A percentile compares a stretch with the other conserved stretches of the same genome.
Conservation (phyloP, 306 rosid genomes). For the Lathyrus oleraceus region DNA sequence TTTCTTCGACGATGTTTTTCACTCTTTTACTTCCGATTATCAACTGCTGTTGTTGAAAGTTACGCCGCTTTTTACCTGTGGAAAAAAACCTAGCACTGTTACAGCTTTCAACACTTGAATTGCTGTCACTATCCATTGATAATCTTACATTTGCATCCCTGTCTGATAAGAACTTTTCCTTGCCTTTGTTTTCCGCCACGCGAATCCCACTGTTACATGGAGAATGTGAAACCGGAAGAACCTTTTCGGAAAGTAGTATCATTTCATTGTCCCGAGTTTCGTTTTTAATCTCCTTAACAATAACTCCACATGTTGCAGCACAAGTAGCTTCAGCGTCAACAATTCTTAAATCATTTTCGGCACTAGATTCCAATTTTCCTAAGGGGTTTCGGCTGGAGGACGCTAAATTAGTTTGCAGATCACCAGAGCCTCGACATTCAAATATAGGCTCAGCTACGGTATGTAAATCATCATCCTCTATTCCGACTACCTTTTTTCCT, state of each 20-base stretch:
- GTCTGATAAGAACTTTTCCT: slow-evolving; percentile 70
- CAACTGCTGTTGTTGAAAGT: slow-evolving; percentile 58
- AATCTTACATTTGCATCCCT: slow-evolving; percentile 44
- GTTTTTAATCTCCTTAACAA: slow-evolving; percentile 33
- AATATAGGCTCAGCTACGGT: slow-evolving; percentile 29
- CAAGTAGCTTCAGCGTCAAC: slow-evolving; percentile 33
- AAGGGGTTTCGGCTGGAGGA: slow-evolving; percentile 38
- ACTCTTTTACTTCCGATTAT: slow-evolving; percentile 57
- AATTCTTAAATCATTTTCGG: slow-evolving; percentile 63
- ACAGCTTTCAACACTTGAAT: slow-evolving; percentile 90
- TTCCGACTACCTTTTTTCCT: slow-evolving; percentile 35
- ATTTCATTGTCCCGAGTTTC: slow-evolving; percentile 42
- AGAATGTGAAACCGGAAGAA: slow-evolving; percentile 42
- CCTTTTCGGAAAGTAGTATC: slow-evolving; percentile 30
- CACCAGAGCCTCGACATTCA: slow-evolving; percentile 38
- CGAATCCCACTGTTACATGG: slow-evolving; percentile 49
- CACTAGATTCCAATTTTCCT: slow-evolving; percentile 57
- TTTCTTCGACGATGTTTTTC: slow-evolving; percentile 50
- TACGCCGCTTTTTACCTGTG: slow-evolving; percentile 54
- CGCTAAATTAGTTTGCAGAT: slow-evolving; percentile 31
- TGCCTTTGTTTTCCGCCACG: slow-evolving; percentile 52
- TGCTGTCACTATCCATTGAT: slow-evolving; percentile 57
- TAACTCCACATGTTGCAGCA: slow-evolving; percentile 37
- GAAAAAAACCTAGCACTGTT: slow-evolving; percentile 51
- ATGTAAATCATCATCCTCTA: slow-evolving; percentile 28